phyloP scores from a whole-genome alignment of 768 basidiomycete genomes.

The Mycena capillaripes region DNA sequence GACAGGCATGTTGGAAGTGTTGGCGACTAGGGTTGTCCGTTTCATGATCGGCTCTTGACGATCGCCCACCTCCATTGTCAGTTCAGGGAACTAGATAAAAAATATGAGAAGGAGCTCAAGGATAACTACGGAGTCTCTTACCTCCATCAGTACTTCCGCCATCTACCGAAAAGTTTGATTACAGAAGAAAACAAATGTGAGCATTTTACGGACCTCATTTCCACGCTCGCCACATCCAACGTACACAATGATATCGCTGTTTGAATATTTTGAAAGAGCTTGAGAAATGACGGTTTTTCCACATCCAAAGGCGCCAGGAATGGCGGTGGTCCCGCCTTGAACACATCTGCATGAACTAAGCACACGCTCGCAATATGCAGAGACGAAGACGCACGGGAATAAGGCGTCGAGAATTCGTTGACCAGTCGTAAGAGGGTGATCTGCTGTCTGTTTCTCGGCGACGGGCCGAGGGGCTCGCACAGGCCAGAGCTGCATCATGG shows the following conservation, averaged over 20 bases:
- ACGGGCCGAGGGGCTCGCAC: slow-evolving; percentile 97
- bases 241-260: slow-evolving; percentile 99
- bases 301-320: slow-evolving; percentile 99
- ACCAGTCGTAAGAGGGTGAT: slow-evolving; percentile 93
- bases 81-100: slow-evolving; percentile 78
- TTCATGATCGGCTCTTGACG: slow-evolving; percentile 99
- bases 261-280: slow-evolving; percentile 98
- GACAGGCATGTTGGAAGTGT: slow-evolving; percentile 99
- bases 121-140: slow-evolving; percentile 45
- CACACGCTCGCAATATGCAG: slow-evolving; percentile 5
- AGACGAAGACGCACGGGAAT: slow-evolving; percentile 80
- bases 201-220: slow-evolving; percentile 77
- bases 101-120: slow-evolving; percentile 14
- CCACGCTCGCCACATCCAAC: slow-evolving; percentile 99
- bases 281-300: slow-evolving; percentile 99
- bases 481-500: slow-evolving; percentile 99
- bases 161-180: slow-evolving; percentile 62
- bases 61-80: slow-evolving; percentile 92
- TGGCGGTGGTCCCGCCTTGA: slow-evolving; percentile 96
- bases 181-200: neutral
- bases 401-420: slow-evolving; percentile 97
- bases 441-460: slow-evolving; percentile 94
- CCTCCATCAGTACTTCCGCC: slow-evolving; percentile 99
- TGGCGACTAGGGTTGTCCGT: slow-evolving; percentile 97
- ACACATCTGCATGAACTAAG: slow-evolving; percentile 74